Conservation (phyloP, 2,329 filamentous ascomycete genomes). For the Penicillium psychrosexuale region DNA sequence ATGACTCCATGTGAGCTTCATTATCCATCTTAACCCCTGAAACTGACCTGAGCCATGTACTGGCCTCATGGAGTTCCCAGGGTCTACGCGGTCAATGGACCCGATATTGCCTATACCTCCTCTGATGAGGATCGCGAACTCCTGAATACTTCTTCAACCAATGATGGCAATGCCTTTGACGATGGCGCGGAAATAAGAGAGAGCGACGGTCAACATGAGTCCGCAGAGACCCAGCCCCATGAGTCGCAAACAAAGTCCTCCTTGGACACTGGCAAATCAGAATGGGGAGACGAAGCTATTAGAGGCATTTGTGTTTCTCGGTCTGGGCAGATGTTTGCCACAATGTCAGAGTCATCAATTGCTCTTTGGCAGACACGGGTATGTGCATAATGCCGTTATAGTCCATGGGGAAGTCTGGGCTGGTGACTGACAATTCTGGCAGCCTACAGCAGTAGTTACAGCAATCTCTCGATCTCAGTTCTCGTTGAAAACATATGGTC, state of each 20-base stretch:
- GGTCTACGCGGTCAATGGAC: conserved; percentile 49
- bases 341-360: conserved; percentile 78
- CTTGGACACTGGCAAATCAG: conserved; percentile 29
- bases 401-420: conserved; percentile 6
- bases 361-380: conserved; percentile 98
- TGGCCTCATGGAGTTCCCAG: conserved; percentile 51
- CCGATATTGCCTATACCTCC: conserved; percentile 32
- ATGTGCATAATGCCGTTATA: conserved; percentile 29
- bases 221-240: background rate
- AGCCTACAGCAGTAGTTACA: conserved; percentile 87
- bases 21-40: conserved; percentile 26
- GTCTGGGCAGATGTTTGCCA: conserved; percentile 78
- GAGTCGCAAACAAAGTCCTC: conserved; percentile 8
- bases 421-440: conserved; percentile 23
- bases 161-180: conserved; percentile 27
- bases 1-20: conserved; percentile 40
- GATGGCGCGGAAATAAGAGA: conserved; percentile 16
- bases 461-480: conserved; percentile 76
- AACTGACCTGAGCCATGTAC: conserved; percentile 44
- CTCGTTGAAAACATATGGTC: conserved; percentile 79
- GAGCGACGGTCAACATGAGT: background rate
- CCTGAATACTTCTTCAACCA: conserved; percentile 15
- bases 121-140: conserved; percentile 26
- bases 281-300: conserved; percentile 61
- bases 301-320: conserved; percentile 73